Evolutionary conservation across 179 eudicot genomes (phyloP).

Genomic region (Nepenthes alata): DNA sequence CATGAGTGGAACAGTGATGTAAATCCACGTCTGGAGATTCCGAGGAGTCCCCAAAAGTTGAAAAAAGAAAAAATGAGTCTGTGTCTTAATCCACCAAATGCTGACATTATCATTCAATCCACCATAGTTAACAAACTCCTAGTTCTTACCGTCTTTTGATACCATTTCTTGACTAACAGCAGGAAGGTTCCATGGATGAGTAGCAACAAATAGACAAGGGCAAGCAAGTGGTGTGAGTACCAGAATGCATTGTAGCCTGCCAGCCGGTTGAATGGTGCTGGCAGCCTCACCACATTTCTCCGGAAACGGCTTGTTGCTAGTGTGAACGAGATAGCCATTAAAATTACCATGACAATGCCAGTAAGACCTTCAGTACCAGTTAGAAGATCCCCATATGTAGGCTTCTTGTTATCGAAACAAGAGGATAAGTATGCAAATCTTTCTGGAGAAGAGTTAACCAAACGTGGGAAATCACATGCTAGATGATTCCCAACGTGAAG

Average conservation of each 20-base stretch:
- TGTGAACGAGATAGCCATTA: slow-evolving; percentile 56
- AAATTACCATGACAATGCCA: slow-evolving; percentile 56
- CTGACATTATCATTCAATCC: neutral
- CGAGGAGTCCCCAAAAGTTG: neutral
- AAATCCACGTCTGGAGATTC: slow-evolving; percentile 66
- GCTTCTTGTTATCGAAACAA: slow-evolving; percentile 40
- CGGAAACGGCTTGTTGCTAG: slow-evolving; percentile 55
- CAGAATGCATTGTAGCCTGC: slow-evolving; percentile 77
- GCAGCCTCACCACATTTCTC: slow-evolving; percentile 44
- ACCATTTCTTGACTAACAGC: slow-evolving; percentile 49
- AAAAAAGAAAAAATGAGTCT: neutral
- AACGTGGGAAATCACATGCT: slow-evolving; percentile 58
- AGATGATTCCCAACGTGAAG: slow-evolving; percentile 59
- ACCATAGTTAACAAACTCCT: neutral
- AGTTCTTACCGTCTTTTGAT: slow-evolving; percentile 52
- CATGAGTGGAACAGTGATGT: slow-evolving; percentile 52
- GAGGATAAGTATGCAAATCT: slow-evolving; percentile 44
- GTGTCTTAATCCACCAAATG: neutral
- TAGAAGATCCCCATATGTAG: slow-evolving; percentile 38
- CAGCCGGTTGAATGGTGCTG: slow-evolving; percentile 50
- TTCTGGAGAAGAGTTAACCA: slow-evolving; percentile 44
- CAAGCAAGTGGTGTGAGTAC: slow-evolving; percentile 71
- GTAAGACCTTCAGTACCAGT: slow-evolving; percentile 46
- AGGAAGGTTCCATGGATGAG: slow-evolving; percentile 60
- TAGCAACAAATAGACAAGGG: slow-evolving; percentile 50